Conservation (phyloP, 805 yeast species). For the Candida koratica region DNA sequence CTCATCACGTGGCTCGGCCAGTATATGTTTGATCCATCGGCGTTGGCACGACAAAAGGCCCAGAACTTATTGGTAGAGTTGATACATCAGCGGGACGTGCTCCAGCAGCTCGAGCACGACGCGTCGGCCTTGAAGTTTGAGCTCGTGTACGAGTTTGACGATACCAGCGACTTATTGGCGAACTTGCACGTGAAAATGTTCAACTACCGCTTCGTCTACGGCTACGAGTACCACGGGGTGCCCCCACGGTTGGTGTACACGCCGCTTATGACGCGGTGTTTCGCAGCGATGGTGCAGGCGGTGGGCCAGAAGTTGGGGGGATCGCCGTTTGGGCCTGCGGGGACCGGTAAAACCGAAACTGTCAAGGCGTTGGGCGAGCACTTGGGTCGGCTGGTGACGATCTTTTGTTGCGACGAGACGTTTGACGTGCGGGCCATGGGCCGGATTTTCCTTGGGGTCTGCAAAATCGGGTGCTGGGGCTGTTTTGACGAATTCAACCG, state of each 20-base stretch:
- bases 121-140: conserved; percentile 7
- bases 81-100: conserved; percentile 52
- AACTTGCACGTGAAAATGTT: conserved; percentile 51
- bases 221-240: conserved; percentile 78
- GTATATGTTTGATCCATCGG: not conserved
- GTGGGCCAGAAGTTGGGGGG: conserved; percentile 76
- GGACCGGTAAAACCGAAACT: conserved; percentile 94
- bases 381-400: conserved; percentile 76
- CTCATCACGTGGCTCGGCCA: conserved; percentile 1
- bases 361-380: conserved; percentile 78
- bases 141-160: conserved; percentile 8
- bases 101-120: not conserved
- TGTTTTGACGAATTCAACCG: conserved; percentile 96
- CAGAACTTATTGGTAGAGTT: conserved; percentile 67
- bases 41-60: conserved; percentile 35
- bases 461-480: conserved; percentile 87
- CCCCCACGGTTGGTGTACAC: conserved; percentile 74
- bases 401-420: conserved; percentile 87
- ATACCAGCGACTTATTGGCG: conserved; percentile 21
- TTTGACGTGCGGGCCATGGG: conserved; percentile 80
- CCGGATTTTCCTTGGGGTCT: conserved; percentile 71
- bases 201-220: conserved; percentile 52
- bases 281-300: conserved; percentile 69
- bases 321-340: conserved; percentile 93
- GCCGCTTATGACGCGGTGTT: conserved; percentile 62